Evolutionary conservation across 345 rosid species (phyloP), one percentile per base, ranked within the genome.

Genomic region (Populus davidiana): DNA sequence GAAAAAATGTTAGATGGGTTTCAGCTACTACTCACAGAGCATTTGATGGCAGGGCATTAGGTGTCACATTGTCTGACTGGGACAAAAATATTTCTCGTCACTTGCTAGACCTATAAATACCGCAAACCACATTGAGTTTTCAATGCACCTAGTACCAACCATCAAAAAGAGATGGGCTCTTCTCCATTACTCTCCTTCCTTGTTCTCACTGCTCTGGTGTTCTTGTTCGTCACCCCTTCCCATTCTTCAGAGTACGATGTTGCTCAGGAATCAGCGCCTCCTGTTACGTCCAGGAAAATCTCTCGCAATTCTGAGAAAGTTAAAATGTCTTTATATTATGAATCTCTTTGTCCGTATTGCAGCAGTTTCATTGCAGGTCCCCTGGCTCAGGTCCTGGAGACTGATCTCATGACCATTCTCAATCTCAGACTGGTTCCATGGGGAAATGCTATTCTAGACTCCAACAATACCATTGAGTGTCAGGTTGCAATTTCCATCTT

Each of bases 381-480:
- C 64, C 86, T 87, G 29, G 49, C 39, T 21, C 75, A 82, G 75
- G 36, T 81, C 43, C 75, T 87, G 69, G 38, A 74, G 23, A 29
- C 68, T 14, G 78, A 78, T 61, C 88, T 90, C 76, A 9, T 73
- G 77, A 77, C 77, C 81, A 81, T 83, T 33, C 74, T 85, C 66
- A 85, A 87, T 66, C 89, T 90, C 70, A 86, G 76, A 76, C 84
- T 90, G 38, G 69, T 88, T 78, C 91, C 90, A 6, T 87, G 83
- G 56, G 94, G 91, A 50, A 87, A 90, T 54, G 86, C 88, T 61
- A 47, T 50, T 44, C 36, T 87, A 70, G 67, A 56, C 33, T 56
- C 78, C 68, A 76, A 84, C 43, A 8, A 54, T 66, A 75, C 79
- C 76, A 56, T 87, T 69, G 47, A 78, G 65, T 90, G 91, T 73